Conservation (phyloP, 768 basidiomycete species). For the Boletus tylopilopsis region DNA sequence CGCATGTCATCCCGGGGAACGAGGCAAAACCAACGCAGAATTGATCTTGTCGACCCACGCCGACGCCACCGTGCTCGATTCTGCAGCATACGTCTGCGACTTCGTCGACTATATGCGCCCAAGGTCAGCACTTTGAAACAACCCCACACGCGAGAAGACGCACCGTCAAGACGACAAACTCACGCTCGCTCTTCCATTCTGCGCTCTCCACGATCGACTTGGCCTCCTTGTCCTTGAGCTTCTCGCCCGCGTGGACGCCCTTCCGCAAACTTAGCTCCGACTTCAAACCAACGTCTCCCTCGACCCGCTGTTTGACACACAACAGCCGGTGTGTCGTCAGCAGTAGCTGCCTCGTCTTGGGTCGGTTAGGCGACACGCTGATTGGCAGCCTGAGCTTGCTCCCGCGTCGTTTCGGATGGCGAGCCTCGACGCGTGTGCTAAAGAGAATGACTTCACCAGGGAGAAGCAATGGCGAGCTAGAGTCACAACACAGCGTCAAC, state of each 20-base stretch:
- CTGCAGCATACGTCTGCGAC: constrained; percentile 41
- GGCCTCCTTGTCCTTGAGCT: constrained; percentile 44
- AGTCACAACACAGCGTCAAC: neutral
- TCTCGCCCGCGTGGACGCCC: constrained; percentile 10
- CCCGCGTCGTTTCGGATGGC: constrained; percentile 51
- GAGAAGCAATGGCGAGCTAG: constrained; percentile 37
- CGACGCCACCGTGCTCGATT: constrained; percentile 31
- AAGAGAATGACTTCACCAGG: constrained; percentile 48
- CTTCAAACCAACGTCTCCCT: constrained; percentile 42
- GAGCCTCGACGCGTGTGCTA: constrained; percentile 51
- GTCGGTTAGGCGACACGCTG: constrained; percentile 43
- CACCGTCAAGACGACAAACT: constrained; percentile 62
- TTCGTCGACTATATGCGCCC: constrained; percentile 40
- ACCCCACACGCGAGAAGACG: constrained; percentile 25
- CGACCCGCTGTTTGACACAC: constrained; percentile 49
- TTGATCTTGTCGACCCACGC: constrained; percentile 42
- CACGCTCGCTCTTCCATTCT: constrained; percentile 51
- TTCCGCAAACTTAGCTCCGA: constrained; percentile 45
- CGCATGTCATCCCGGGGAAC: constrained; percentile 4
- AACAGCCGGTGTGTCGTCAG: constrained; percentile 55
- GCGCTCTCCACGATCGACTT: constrained; percentile 44
- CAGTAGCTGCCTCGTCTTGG: constrained; percentile 52
- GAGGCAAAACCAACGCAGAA: constrained; percentile 23
- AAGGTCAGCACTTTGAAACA: too few species aligned
- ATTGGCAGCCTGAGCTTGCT: constrained; percentile 52